These are phyloP conservation scores for Oryza brachyantha DNA, from an alignment of 176 grass and related monocot genomes.

Conservation along the genomic window DNA sequence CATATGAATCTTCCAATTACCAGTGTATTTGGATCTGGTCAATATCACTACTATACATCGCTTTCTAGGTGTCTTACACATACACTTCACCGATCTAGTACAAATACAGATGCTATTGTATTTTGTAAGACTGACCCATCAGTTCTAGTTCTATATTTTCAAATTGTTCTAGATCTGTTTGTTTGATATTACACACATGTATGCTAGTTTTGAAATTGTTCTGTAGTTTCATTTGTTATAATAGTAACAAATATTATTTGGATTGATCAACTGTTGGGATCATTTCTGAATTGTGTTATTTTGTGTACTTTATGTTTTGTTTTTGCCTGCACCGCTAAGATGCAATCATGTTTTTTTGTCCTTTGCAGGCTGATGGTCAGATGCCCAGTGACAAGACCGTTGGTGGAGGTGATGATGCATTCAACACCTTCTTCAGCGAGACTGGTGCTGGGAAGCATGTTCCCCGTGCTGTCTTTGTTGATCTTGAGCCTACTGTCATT, in stretches of 20 bases:
- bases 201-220: too few relatives aligned
- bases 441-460: conserved; percentile 71
- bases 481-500: conserved; percentile 64
- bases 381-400: conserved; percentile 60
- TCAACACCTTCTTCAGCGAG: conserved; percentile 81
- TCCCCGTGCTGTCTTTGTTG: conserved; percentile 64
- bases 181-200: too few relatives aligned
- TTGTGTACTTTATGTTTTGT: too few relatives aligned
- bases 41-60: too few relatives aligned
- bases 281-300: not conserved
- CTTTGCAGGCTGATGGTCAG: conserved; percentile 50
- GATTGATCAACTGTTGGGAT: not conserved
- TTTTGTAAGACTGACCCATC: too few relatives aligned
- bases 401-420: conserved; percentile 67
- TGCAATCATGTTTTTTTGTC: not conserved
- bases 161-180: not conserved
- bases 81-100: not conserved
- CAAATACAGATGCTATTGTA: not conserved
- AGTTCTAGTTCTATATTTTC: too few relatives aligned
- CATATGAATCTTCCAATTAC: too few relatives aligned
- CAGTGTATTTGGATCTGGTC: too few relatives aligned
- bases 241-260: too few relatives aligned
- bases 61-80: too few relatives aligned
- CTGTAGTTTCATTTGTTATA: too few relatives aligned
- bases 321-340: too few relatives aligned